A percentile compares a stretch with the other conserved stretches of the same genome.
These are phyloP conservation scores for Naganishia liquefaciens DNA, from an alignment of 1,284 basidiomycete genomes.

Conservation along the genomic window DNA sequence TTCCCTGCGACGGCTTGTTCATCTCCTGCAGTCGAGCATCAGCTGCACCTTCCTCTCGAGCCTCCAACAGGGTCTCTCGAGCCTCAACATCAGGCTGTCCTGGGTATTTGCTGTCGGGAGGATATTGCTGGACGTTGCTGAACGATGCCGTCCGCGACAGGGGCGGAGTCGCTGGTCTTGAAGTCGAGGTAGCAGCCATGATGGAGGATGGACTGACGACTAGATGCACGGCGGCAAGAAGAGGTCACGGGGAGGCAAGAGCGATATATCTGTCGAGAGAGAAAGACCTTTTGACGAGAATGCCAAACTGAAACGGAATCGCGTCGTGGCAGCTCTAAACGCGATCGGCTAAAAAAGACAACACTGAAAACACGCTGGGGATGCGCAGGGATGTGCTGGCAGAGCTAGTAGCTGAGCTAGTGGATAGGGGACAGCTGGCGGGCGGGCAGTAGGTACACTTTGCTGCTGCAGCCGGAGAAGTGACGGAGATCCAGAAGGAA, in stretches of 20 bases:
- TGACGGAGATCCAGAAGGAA: no score
- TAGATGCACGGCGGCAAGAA: slow-evolving; percentile 6
- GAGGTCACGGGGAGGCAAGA: background rate
- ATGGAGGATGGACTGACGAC: background rate
- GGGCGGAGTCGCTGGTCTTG: slow-evolving; percentile 19
- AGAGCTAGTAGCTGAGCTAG: background rate
- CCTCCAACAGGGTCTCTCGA: slow-evolving; percentile 22
- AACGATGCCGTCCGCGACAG: slow-evolving; percentile 24
- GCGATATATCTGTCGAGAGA: background rate
- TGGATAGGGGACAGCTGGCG: no score
- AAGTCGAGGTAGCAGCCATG: slow-evolving; percentile 9
- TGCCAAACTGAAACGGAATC: background rate
- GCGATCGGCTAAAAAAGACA: background rate
- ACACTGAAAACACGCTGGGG: background rate
- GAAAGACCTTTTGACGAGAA: background rate
- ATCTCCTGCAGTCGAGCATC: slow-evolving; percentile 26
- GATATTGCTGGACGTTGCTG: slow-evolving; percentile 24
- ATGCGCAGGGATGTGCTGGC: background rate
- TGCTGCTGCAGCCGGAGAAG: no score
- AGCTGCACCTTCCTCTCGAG: slow-evolving; percentile 24
- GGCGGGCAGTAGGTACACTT: no score
- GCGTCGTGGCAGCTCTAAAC: slow-evolving; percentile 2
- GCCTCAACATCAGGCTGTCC: slow-evolving; percentile 26
- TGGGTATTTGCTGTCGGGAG: slow-evolving; percentile 19
- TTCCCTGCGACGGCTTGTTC: slow-evolving; percentile 21